phyloP scores from a whole-genome alignment of 2,329 filamentous ascomycete species.

The Botrytis fabae region DNA sequence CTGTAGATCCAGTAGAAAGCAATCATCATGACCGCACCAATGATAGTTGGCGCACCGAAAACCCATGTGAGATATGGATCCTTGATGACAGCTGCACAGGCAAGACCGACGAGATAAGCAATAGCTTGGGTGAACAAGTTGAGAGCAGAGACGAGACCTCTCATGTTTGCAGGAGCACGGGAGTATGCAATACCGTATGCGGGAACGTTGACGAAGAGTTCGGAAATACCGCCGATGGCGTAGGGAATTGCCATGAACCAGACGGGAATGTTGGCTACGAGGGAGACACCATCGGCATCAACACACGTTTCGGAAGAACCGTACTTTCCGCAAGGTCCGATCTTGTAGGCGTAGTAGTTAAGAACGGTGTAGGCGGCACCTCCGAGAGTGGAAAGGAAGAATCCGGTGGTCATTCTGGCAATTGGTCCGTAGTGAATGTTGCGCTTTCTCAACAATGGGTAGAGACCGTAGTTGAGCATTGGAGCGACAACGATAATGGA shows the following conservation, averaged over 20 bases:
- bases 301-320: constrained; percentile 34
- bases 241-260: constrained; percentile 59
- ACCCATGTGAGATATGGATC: constrained; percentile 54
- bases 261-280: constrained; percentile 46
- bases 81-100: constrained; percentile 48
- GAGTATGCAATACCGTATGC: constrained; percentile 55
- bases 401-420: constrained; percentile 71
- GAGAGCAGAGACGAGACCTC: constrained; percentile 51
- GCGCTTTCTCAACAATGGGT: constrained; percentile 64
- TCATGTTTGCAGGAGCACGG: constrained; percentile 52
- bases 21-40: constrained; percentile 47
- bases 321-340: constrained; percentile 56
- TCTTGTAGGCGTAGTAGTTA: constrained; percentile 63
- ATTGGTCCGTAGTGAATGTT: constrained; percentile 70
- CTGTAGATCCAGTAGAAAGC: constrained; percentile 50
- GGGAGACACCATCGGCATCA: constrained; percentile 30
- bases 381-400: constrained; percentile 62
- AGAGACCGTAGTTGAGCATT: constrained; percentile 65
- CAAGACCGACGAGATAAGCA: constrained; percentile 49
- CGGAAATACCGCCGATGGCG: constrained; percentile 51
- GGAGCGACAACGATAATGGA: constrained; percentile 73
- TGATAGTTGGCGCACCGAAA: constrained; percentile 51
- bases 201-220: constrained; percentile 54
- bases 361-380: constrained; percentile 58
- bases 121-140: constrained; percentile 51